Percentiles rank a stretch among this genome's conserved stretches.
These are phyloP conservation scores for Plantago elongata DNA, from an alignment of 257 asterid genomes.

Conservation along the genomic window DNA sequence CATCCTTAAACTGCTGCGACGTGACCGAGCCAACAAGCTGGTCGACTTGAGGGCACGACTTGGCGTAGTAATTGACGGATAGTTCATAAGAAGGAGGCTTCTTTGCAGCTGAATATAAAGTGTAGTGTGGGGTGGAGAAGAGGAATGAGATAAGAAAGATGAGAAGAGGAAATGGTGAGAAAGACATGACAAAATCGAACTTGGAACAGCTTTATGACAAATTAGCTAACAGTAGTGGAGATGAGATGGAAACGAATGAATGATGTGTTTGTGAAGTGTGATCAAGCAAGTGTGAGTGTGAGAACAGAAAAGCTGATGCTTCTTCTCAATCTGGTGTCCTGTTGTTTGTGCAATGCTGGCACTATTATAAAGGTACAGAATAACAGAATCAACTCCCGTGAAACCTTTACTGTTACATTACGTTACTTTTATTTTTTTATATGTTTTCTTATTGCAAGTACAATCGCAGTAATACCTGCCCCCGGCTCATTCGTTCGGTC, in stretches of 20 bases:
- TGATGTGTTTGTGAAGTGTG: neutral
- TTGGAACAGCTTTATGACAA: conserved; percentile 30
- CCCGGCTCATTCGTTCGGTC: too few species aligned
- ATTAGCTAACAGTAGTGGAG: conserved; percentile 23
- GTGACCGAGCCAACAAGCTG: conserved; percentile 66
- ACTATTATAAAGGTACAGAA: conserved; percentile 40
- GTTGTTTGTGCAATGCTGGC: conserved; percentile 22
- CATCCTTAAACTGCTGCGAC: conserved; percentile 57
- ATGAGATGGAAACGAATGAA: conserved; percentile 1
- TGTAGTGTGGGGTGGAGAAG: conserved; percentile 19
- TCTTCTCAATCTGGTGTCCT: conserved; percentile 5
- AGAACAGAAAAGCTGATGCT: neutral
- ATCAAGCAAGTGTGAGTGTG: too few species aligned
- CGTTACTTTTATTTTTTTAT: neutral
- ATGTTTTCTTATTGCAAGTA: neutral
- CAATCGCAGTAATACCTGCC: too few species aligned
- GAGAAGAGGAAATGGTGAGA: conserved; percentile 10
- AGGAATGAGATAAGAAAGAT: conserved; percentile 28
- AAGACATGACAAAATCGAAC: conserved; percentile 2
- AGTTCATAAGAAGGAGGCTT: conserved; percentile 38
- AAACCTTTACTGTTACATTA: conserved; percentile 24
- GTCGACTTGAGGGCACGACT: conserved; percentile 80
- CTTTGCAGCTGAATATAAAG: conserved; percentile 23
- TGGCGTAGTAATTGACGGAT: conserved; percentile 53
- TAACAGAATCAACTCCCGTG: conserved; percentile 69